Evolutionary conservation across 805 yeast genomes (phyloP).

Genomic region (Ogataea populi-albae): DNA sequence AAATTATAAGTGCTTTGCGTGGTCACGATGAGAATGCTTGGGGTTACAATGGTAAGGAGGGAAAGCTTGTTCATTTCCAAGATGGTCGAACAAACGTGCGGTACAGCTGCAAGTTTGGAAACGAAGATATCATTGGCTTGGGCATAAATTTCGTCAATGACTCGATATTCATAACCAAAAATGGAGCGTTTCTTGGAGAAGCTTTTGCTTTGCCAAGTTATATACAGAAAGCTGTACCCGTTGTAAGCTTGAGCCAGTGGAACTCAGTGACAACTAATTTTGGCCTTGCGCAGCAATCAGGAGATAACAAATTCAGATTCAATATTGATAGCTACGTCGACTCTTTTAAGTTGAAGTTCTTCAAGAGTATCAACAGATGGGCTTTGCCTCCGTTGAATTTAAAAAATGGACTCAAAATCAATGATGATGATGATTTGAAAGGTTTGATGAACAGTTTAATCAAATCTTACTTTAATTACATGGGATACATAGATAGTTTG

Average conservation of each 20-base stretch:
- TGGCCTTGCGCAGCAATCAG: conserved; percentile 37
- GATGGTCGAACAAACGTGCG: conserved; percentile 34
- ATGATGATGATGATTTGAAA: conserved; percentile 19
- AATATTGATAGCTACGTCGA: conserved; percentile 48
- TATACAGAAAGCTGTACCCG: conserved; percentile 39
- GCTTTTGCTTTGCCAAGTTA: conserved; percentile 47
- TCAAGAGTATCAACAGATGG: conserved; percentile 18
- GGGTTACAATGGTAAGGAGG: conserved; percentile 55
- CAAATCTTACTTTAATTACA: conserved; percentile 53
- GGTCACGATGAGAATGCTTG: conserved; percentile 48
- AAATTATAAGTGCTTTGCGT: conserved; percentile 37
- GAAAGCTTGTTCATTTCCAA: conserved; percentile 38
- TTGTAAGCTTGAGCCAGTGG: conserved; percentile 44
- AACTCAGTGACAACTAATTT: conserved; percentile 50
- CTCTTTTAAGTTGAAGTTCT: conserved; percentile 32
- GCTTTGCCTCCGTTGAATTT: conserved; percentile 11
- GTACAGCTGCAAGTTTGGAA: conserved; percentile 46
- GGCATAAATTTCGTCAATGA: conserved; percentile 70
- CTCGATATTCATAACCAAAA: conserved; percentile 72
- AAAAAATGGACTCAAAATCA: conserved; percentile 8
- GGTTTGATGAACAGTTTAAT: conserved; percentile 20
- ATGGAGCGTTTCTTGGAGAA: conserved; percentile 63
- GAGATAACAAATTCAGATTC: conserved; percentile 37
- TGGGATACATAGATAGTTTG: conserved; percentile 55
- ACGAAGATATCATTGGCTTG: conserved; percentile 73